Percentiles rank a stretch among this genome's conserved stretches.
Conservation (phyloP, 2,329 filamentous ascomycete genomes). For the Calonectria honghensis region DNA sequence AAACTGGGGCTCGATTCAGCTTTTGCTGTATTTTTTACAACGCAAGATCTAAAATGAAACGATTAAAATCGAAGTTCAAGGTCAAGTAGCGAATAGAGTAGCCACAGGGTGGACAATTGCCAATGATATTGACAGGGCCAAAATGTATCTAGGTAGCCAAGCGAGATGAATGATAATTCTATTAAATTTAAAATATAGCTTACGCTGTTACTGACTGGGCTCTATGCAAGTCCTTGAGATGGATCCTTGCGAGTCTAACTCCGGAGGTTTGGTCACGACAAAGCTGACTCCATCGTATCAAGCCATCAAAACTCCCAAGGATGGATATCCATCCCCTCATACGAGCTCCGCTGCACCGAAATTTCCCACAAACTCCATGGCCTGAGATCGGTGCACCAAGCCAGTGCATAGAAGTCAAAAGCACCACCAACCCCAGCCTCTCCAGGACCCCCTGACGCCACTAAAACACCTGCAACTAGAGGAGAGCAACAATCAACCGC, state of each 20-base stretch:
- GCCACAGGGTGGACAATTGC: not conserved
- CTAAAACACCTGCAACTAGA: not conserved
- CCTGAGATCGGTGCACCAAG: not conserved
- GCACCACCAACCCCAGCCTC: not conserved
- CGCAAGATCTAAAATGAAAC: not conserved
- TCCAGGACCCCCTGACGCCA: not conserved
- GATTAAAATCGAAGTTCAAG: not conserved
- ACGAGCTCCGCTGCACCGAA: not conserved
- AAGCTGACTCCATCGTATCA: not conserved
- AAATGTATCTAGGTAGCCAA: not conserved
- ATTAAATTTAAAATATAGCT: not conserved
- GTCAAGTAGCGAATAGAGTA: too few species aligned
- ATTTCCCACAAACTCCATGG: not conserved
- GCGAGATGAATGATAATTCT: not conserved
- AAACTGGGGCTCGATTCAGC: accelerated
- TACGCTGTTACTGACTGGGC: not conserved
- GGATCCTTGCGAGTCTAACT: not conserved
- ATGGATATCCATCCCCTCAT: not conserved
- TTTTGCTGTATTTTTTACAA: not conserved
- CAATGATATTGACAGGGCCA: not conserved
- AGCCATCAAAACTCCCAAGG: not conserved
- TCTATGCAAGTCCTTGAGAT: not conserved
- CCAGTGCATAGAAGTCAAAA: not conserved
- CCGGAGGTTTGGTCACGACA: not conserved
- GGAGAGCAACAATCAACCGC: not conserved